Evolutionary conservation across 805 yeast species (phyloP).

Genomic region (Saccharomycopsis sp.): DNA sequence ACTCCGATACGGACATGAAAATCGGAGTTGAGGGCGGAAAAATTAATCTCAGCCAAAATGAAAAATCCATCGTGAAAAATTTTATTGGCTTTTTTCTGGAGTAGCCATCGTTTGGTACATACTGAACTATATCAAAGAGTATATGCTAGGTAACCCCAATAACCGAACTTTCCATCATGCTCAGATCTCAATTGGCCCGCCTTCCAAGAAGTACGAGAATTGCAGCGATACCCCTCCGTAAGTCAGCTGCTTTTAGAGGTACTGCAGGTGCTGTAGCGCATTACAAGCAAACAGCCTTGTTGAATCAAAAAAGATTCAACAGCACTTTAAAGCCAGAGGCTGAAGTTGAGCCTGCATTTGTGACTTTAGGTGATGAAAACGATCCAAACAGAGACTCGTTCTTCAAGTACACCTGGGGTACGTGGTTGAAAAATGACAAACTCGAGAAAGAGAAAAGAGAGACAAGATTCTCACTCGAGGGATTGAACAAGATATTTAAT

Average conservation of each 20-base stretch:
- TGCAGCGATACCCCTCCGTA: neutral
- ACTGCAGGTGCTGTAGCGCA: neutral
- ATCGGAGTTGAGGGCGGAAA: no score
- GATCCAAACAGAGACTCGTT: conserved; percentile 68
- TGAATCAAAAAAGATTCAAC: conserved; percentile 1
- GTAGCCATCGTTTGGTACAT: neutral
- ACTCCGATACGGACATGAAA: neutral
- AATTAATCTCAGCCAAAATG: no score
- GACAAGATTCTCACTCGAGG: conserved; percentile 77
- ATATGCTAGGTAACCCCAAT: neutral
- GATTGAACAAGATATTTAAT: conserved; percentile 50
- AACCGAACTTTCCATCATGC: neutral
- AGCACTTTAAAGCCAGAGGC: conserved; percentile 25
- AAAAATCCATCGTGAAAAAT: neutral
- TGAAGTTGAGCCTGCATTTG: conserved; percentile 33
- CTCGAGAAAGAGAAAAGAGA: conserved; percentile 67
- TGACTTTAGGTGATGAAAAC: conserved; percentile 50
- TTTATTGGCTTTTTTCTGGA: neutral
- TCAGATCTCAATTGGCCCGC: neutral
- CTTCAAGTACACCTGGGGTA: conserved; percentile 90
- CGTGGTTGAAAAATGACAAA: conserved; percentile 81
- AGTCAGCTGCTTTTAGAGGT: neutral
- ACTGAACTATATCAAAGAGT: neutral
- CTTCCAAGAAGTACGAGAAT: neutral
- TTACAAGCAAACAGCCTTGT: neutral